These are phyloP conservation scores for Xylariaceae sp. DNA, from an alignment of 2,329 filamentous ascomycete species.

Conservation along the genomic window DNA sequence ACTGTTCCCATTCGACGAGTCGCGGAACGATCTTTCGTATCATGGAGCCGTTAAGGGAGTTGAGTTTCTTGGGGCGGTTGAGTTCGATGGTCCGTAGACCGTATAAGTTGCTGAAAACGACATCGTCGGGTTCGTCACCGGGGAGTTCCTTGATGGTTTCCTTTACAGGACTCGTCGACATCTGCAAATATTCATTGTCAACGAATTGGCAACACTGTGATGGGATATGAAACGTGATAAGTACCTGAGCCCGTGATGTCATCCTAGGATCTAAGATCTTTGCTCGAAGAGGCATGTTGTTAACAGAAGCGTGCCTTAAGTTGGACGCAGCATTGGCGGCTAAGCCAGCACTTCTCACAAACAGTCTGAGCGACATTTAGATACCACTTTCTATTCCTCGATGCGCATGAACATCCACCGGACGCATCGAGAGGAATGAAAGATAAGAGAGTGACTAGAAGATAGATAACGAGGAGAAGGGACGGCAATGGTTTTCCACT, in stretches of 20 bases:
- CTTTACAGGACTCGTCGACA: slow-evolving; percentile 32
- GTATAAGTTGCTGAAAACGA: slow-evolving; percentile 84
- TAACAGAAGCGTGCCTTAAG: slow-evolving; percentile 36
- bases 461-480: slow-evolving; percentile 5
- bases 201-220: not conserved
- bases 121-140: slow-evolving; percentile 79
- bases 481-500: slow-evolving; percentile 5
- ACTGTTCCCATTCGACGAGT: slow-evolving; percentile 90
- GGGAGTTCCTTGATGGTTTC: slow-evolving; percentile 51
- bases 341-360: slow-evolving; percentile 51
- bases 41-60: slow-evolving; percentile 93
- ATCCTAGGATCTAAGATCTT: slow-evolving; percentile 63
- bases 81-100: slow-evolving; percentile 90
- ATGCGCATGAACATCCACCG: slow-evolving; percentile 31
- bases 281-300: slow-evolving; percentile 75
- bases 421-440: slow-evolving; percentile 32
- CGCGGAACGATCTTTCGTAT: slow-evolving; percentile 88
- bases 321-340: slow-evolving; percentile 43
- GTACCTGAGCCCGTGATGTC: slow-evolving; percentile 48
- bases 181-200: slow-evolving; percentile 25
- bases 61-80: slow-evolving; percentile 87
- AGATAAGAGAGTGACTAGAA: not conserved
- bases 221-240: not conserved
- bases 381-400: slow-evolving; percentile 29
- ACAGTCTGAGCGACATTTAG: slow-evolving; percentile 56